These are phyloP conservation scores for Pseudozyma flocculosa DNA, from an alignment of 1,284 basidiomycete genomes.

Conservation along the genomic window DNA sequence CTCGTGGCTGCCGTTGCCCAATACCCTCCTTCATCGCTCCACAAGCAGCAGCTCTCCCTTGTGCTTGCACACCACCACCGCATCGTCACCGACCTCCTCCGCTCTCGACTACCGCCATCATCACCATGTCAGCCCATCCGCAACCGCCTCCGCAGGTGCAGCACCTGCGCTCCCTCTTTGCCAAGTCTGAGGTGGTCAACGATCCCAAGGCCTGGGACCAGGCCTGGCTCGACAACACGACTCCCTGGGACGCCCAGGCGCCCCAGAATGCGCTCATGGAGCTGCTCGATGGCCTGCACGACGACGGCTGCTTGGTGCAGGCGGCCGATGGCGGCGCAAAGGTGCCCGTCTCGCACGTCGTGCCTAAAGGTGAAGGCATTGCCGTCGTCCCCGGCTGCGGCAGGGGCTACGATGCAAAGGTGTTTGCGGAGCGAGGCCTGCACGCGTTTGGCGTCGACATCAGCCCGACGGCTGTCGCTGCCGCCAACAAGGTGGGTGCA, in stretches of 20 bases:
- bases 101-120: too few species aligned
- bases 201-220: constrained; percentile 42
- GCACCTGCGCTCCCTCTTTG: constrained; percentile 25
- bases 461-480: constrained; percentile 27
- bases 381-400: constrained; percentile 33
- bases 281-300: constrained; percentile 20
- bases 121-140: too few species aligned
- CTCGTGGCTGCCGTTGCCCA: too few species aligned
- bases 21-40: too few species aligned
- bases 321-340: constrained; percentile 6
- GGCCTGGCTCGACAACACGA: constrained; percentile 35
- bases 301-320: constrained; percentile 10
- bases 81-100: too few species aligned
- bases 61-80: too few species aligned
- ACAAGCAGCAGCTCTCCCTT: too few species aligned
- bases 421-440: constrained; percentile 33
- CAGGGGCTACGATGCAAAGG: constrained; percentile 34
- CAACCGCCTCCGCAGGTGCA: constrained; percentile 6
- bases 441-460: constrained; percentile 33
- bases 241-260: constrained; percentile 36
- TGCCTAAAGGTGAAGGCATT: constrained; percentile 14
- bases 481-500: constrained; percentile 25
- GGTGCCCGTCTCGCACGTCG: constrained; percentile 10
- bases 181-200: constrained; percentile 20
- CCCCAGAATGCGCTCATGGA: constrained; percentile 37